These are phyloP conservation scores for Psilocybe cubensis DNA, from an alignment of 768 basidiomycete genomes.

Conservation along the genomic window DNA sequence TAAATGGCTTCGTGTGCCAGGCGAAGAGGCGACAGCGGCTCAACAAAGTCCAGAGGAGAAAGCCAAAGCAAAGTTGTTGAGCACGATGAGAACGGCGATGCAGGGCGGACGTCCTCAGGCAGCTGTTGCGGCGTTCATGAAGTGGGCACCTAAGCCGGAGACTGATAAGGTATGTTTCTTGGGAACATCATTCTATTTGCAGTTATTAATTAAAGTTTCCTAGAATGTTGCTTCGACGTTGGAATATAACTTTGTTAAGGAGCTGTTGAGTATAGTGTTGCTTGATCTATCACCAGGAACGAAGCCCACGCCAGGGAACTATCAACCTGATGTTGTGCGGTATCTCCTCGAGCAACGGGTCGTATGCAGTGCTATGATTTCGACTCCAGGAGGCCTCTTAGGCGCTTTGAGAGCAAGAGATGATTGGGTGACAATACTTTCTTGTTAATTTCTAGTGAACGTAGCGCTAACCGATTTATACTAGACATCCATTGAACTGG, in stretches of 20 bases:
- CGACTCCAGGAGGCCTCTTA: constrained; percentile 52
- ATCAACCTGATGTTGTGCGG: constrained; percentile 59
- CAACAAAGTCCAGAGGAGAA: constrained; percentile 18
- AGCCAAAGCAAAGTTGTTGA: constrained; percentile 34
- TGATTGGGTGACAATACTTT: constrained; percentile 77
- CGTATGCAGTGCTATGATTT: constrained; percentile 65
- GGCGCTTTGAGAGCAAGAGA: constrained; percentile 50
- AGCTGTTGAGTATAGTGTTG: constrained; percentile 55
- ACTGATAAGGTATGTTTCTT: constrained; percentile 20
- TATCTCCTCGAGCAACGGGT: constrained; percentile 60
- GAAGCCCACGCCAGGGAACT: constrained; percentile 24
- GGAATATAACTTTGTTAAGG: constrained; percentile 60
- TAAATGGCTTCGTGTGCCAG: constrained; percentile 46
- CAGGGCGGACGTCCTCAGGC: constrained; percentile 46
- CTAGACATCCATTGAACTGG: constrained; percentile 50
- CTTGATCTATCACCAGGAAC: constrained; percentile 34
- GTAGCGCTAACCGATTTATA: background rate
- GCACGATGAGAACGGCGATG: constrained; percentile 42
- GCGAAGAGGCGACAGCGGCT: background rate
- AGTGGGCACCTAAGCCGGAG: constrained; percentile 49
- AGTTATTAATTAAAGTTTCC: background rate
- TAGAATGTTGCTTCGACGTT: constrained; percentile 10
- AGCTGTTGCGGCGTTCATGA: constrained; percentile 63
- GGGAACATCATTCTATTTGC: background rate
- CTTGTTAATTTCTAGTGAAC: background rate